Percentiles rank a stretch among this genome's conserved stretches.
phyloP scores from a whole-genome alignment of 1,139 yeast species.

The Magnusiomyces magnusii region DNA sequence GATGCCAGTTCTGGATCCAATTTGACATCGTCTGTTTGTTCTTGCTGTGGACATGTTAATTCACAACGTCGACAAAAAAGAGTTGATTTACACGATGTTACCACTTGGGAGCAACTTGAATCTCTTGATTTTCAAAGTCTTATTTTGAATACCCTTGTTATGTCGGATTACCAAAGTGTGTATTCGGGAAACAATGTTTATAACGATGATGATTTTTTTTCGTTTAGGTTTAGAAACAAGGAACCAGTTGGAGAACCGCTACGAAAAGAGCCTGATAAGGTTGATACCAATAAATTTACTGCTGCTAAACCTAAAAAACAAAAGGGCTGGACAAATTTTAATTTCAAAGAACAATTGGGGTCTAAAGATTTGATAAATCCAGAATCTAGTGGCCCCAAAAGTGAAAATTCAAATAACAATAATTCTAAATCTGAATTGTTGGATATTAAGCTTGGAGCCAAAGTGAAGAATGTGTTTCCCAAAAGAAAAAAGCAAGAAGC shows the following conservation, averaged over 20 bases:
- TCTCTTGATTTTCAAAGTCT: conserved; percentile 1
- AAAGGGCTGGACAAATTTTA: background rate
- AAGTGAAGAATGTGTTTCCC: background rate
- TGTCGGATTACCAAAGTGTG: conserved; percentile 1
- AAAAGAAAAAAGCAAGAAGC: background rate
- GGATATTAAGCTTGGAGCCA: background rate
- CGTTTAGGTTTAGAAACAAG: background rate
- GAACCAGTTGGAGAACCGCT: no score
- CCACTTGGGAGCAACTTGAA: conserved; percentile 3
- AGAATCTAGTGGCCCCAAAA: no score
- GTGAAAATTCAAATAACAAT: no score
- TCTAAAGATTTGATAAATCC: no score
- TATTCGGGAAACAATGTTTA: background rate
- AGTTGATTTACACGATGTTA: background rate
- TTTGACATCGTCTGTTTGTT: background rate
- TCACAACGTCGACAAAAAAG: background rate
- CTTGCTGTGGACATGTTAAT: background rate
- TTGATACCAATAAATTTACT: no score
- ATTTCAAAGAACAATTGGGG: background rate
- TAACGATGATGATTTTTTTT: background rate
- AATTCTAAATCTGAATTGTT: no score
- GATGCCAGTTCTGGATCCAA: background rate
- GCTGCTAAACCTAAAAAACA: background rate
- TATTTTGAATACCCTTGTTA: conserved; percentile 1
- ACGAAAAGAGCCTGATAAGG: no score